phyloP scores from a whole-genome alignment of 2,329 filamentous ascomycete species.

The Talaromyces piceae region DNA sequence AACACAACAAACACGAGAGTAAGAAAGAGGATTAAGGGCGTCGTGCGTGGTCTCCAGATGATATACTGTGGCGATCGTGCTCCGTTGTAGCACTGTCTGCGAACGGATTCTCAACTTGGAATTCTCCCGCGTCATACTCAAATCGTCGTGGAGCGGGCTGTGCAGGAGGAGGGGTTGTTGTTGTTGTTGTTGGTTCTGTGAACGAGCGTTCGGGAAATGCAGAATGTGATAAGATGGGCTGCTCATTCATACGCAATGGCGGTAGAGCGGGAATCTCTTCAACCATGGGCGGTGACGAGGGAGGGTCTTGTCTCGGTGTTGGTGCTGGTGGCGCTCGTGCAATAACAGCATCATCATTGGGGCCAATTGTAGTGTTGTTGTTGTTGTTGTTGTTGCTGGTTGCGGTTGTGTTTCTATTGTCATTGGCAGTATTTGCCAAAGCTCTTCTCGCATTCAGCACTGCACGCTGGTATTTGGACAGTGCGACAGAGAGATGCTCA shows the following conservation, averaged over 20 bases:
- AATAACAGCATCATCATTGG: neutral
- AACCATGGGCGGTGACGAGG: neutral
- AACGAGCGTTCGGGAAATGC: neutral
- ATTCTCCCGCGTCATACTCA: conserved; percentile 33
- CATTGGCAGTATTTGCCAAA: conserved; percentile 7
- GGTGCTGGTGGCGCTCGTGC: neutral
- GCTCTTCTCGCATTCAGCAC: conserved; percentile 52
- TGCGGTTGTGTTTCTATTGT: conserved; percentile 1
- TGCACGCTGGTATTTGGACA: conserved; percentile 78
- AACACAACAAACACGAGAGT: no score
- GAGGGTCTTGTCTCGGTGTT: neutral
- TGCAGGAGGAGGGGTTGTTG: neutral
- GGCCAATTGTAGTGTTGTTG: neutral
- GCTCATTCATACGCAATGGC: neutral
- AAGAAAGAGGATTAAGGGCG: no score
- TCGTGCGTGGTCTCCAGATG: neutral
- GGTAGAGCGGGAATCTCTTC: neutral
- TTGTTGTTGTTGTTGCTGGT: neutral
- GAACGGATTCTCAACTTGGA: conserved; percentile 36
- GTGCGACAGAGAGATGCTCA: conserved; percentile 74
- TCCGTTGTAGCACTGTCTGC: conserved; percentile 21
- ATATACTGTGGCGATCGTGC: neutral
- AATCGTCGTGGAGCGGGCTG: conserved; percentile 12
- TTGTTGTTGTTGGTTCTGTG: neutral
- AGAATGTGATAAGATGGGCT: neutral